Conservation (phyloP, 768 basidiomycete species). For the Paxillus ammoniavirescens region DNA sequence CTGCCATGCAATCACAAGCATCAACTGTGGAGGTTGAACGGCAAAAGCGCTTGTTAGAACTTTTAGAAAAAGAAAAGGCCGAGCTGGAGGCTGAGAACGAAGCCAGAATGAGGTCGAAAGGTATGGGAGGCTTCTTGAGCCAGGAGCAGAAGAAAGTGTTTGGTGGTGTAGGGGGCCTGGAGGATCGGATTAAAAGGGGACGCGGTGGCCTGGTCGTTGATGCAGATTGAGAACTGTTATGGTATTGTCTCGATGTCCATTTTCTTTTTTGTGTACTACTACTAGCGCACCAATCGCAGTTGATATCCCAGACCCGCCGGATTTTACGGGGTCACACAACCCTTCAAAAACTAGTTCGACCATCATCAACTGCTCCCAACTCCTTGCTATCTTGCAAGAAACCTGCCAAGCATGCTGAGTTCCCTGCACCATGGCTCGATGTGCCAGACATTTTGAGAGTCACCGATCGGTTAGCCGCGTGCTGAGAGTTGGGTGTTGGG, state of each 20-base stretch:
- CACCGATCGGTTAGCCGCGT: background rate
- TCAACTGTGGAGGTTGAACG: conserved; percentile 64
- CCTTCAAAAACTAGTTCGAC: background rate
- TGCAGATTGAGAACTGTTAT: conserved; percentile 26
- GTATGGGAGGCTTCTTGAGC: conserved; percentile 78
- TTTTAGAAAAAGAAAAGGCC: conserved; percentile 76
- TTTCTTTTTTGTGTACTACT: conserved; percentile 5
- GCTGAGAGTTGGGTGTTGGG: background rate
- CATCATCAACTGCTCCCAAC: background rate
- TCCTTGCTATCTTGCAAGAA: background rate
- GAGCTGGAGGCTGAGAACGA: conserved; percentile 73
- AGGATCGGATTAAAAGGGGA: conserved; percentile 75
- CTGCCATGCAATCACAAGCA: conserved; percentile 84
- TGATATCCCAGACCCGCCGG: background rate
- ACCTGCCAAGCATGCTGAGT: background rate
- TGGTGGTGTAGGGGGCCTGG: conserved; percentile 72
- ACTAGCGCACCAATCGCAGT: background rate
- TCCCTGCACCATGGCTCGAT: background rate
- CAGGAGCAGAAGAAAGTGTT: conserved; percentile 85
- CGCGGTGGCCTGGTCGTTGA: conserved; percentile 69
- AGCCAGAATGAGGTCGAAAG: conserved; percentile 66
- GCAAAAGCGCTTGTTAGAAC: conserved; percentile 61
- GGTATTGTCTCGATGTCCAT: conserved; percentile 1
- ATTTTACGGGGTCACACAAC: background rate
- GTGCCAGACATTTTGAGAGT: background rate